These are phyloP conservation scores for Heimioporus punctisporus DNA, from an alignment of 1,284 basidiomycete species.

Conservation along the genomic window DNA sequence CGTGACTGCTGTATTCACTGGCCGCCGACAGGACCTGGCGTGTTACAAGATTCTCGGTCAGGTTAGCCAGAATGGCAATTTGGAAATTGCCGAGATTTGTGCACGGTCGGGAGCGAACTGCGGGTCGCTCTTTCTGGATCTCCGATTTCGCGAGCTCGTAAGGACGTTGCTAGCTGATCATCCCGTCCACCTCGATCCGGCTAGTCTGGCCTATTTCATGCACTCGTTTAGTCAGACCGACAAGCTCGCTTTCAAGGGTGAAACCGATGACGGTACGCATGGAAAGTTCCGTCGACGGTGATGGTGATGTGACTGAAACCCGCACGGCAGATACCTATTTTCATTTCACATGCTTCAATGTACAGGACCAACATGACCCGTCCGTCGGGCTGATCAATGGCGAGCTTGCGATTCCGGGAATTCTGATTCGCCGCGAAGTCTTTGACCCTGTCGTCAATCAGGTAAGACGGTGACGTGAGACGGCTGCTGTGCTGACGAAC, in stretches of 20 bases:
- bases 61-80: conserved; percentile 64
- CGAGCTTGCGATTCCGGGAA: conserved; percentile 78
- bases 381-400: conserved; percentile 77
- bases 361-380: conserved; percentile 74
- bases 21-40: conserved; percentile 53
- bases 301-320: conserved; percentile 12
- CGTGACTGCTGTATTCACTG: conserved; percentile 9
- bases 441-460: conserved; percentile 80
- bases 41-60: conserved; percentile 83
- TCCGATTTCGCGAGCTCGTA: conserved; percentile 80
- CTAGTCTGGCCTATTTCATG: conserved; percentile 83
- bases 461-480: conserved; percentile 46
- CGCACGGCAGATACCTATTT: conserved; percentile 70
- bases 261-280: conserved; percentile 65
- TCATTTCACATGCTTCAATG: conserved; percentile 83
- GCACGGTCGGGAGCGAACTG: conserved; percentile 83
- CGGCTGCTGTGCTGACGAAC: conserved; percentile 16
- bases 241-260: conserved; percentile 72
- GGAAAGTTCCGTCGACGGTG: conserved; percentile 8
- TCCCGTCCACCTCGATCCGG: conserved; percentile 76
- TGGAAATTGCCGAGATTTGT: conserved; percentile 87
- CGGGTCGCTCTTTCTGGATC: conserved; percentile 81
- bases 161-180: conserved; percentile 70
- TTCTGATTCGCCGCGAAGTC: conserved; percentile 72
- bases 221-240: conserved; percentile 86